Evolutionary conservation across 2,329 filamentous ascomycete genomes (phyloP).

Genomic region (Diaporthe ilicicola): DNA sequence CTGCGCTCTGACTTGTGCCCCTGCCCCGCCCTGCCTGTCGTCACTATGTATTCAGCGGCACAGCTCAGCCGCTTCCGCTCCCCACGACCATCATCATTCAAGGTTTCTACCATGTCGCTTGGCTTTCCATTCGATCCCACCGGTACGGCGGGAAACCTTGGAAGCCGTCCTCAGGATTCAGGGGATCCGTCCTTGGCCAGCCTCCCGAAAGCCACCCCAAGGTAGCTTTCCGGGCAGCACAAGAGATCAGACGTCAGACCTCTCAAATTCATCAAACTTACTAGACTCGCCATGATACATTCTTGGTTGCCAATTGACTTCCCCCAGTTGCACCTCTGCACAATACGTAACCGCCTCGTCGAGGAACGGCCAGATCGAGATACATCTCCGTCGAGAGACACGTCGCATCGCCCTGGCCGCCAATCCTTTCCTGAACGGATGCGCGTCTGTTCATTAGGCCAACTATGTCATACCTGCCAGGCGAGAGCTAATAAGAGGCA

Average conservation of each 20-base stretch:
- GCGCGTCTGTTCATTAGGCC: neutral
- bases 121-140: constrained; percentile 2
- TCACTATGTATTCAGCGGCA: neutral
- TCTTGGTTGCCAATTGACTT: constrained; percentile 16
- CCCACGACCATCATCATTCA: neutral
- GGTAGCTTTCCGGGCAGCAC: neutral
- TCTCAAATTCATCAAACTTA: constrained; percentile 20
- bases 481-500: constrained; percentile 16
- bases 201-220: neutral
- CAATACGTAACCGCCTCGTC: constrained; percentile 7
- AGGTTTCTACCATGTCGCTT: constrained; percentile 3
- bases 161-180: constrained; percentile 3
- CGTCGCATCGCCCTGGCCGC: constrained; percentile 9
- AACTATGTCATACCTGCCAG: constrained; percentile 30
- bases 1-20: constrained; percentile 4
- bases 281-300: constrained; percentile 17
- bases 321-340: neutral
- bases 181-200: constrained; percentile 7
- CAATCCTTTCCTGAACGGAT: constrained; percentile 6
- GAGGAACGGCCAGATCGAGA: constrained; percentile 15
- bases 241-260: constrained; percentile 23
- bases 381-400: constrained; percentile 23
- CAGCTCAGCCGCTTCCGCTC: constrained; percentile 18
- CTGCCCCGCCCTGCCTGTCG: neutral
- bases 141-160: constrained; percentile 3